These are phyloP conservation scores for Linnemannia exigua DNA, from an alignment of 192 early-diverging fungal species.

Conservation along the genomic window DNA sequence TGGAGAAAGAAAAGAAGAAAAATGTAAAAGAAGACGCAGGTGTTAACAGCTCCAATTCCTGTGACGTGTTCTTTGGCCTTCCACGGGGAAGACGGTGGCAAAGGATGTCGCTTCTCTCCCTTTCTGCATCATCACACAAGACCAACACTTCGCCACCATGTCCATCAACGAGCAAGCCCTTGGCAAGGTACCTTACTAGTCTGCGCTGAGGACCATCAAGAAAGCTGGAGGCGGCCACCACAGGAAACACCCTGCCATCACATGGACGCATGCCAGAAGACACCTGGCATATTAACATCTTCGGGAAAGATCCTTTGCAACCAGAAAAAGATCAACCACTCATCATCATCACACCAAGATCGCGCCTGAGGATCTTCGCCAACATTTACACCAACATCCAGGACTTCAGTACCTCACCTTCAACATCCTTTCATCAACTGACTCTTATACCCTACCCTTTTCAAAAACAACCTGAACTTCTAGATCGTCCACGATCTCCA, in stretches of 20 bases:
- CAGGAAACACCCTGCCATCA: background rate
- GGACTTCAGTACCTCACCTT: background rate
- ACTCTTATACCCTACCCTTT: background rate
- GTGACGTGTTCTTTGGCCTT: slow-evolving; percentile 29
- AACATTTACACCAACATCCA: background rate
- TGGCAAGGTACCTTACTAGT: slow-evolving; percentile 31
- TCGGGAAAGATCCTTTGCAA: background rate
- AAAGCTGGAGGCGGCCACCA: background rate
- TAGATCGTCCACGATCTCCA: slow-evolving; percentile 78
- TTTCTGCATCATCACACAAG: slow-evolving; percentile 1
- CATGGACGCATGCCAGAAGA: background rate
- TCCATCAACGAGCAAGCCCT: slow-evolving; percentile 57
- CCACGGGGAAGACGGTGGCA: background rate
- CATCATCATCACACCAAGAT: background rate
- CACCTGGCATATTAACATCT: background rate
- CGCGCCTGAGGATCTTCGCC: background rate
- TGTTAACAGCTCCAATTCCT: background rate
- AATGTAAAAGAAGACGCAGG: background rate
- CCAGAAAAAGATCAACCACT: background rate
- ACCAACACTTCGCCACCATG: slow-evolving; percentile 22
- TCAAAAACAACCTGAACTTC: background rate
- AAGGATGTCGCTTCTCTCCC: background rate
- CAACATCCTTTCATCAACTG: background rate
- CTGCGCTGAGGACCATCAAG: background rate
- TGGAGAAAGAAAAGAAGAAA: background rate